Conservation (phyloP, 306 rosid genomes). For the Sechiopsis laciniata region DNA sequence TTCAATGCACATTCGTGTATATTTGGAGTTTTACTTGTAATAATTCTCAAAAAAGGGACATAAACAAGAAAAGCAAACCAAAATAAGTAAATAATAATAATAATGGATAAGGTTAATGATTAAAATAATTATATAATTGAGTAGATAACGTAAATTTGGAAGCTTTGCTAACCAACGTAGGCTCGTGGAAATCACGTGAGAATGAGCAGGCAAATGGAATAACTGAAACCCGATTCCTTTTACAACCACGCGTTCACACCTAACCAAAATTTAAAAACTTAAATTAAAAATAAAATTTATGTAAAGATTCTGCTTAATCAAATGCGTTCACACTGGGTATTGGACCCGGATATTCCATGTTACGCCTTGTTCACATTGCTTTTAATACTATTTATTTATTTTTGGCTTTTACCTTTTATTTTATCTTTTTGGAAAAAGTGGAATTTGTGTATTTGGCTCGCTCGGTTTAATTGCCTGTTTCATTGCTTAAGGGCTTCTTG, state of each 20-base stretch:
- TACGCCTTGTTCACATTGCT: slow-evolving; percentile 3
- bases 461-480: neutral
- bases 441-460: neutral
- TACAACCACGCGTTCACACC: slow-evolving; percentile 9
- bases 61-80: no score
- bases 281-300: neutral
- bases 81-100: no score
- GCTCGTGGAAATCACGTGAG: slow-evolving; percentile 9
- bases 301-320: neutral
- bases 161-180: neutral
- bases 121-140: neutral
- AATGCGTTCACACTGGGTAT: slow-evolving; percentile 9
- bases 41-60: no score
- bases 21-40: no score
- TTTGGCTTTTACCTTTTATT: neutral
- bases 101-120: neutral
- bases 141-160: neutral
- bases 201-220: neutral
- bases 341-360: neutral
- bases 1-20: no score
- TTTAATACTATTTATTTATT: neutral
- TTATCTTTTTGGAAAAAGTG: neutral
- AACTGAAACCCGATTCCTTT: slow-evolving; percentile 6
- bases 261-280: neutral
- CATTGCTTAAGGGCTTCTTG: neutral